A percentile compares a stretch with the other conserved stretches of the same genome.
Conservation (phyloP, 2,329 filamentous ascomycete species). For the Fusarium mundagurra region DNA sequence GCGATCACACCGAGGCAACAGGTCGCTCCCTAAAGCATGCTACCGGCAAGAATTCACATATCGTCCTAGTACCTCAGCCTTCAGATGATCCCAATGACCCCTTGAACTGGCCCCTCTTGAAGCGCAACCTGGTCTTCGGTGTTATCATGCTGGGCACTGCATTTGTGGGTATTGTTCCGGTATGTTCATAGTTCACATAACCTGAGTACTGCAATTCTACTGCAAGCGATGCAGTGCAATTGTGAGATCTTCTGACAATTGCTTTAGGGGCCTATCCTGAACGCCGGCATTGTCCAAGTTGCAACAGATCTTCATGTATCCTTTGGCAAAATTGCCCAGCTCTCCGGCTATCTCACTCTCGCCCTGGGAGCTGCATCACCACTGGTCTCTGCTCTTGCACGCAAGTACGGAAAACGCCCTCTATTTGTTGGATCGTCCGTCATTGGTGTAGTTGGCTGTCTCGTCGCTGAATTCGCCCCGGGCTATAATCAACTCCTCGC, state of each 20-base stretch:
- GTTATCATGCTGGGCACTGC: slow-evolving; percentile 6
- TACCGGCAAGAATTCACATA: slow-evolving; percentile 1
- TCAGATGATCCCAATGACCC: slow-evolving; percentile 21
- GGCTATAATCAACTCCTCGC: slow-evolving; percentile 3
- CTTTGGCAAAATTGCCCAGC: slow-evolving; percentile 5
- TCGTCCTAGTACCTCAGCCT: slow-evolving; percentile 16
- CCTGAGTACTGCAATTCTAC: too few relatives aligned
- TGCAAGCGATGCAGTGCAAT: too few relatives aligned
- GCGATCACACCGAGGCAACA: not conserved
- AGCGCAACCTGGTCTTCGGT: slow-evolving; percentile 1
- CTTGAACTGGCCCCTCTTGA: slow-evolving; percentile 5
- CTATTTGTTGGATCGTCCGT: slow-evolving; percentile 8
- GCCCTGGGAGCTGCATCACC: slow-evolving; percentile 1
- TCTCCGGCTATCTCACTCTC: slow-evolving; percentile 8
- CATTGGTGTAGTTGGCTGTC: slow-evolving; percentile 1
- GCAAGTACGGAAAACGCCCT: slow-evolving; percentile 19
- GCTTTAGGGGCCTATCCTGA: slow-evolving; percentile 1
- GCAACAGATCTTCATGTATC: not conserved
- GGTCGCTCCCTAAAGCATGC: not conserved
- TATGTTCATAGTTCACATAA: not conserved
- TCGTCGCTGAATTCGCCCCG: not conserved
- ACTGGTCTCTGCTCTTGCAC: slow-evolving; percentile 4
- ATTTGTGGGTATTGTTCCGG: not conserved
- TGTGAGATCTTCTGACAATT: not conserved
- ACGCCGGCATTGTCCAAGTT: slow-evolving; percentile 7